phyloP scores from a whole-genome alignment of 202 grass and related monocot genomes.

The Zizania palustris region DNA sequence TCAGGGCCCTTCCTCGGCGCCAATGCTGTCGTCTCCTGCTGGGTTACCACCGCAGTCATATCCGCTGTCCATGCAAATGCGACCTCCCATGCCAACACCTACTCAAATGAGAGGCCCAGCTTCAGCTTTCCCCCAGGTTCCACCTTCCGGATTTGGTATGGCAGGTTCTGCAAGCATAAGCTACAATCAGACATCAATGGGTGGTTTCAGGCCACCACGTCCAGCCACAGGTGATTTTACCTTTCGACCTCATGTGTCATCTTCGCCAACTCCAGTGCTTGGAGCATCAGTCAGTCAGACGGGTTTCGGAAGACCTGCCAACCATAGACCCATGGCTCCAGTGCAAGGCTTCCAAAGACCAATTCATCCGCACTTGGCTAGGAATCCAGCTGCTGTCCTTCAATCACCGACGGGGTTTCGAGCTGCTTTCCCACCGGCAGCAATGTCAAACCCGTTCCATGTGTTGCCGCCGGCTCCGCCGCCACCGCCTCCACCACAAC shows the following conservation, averaged over 20 bases:
- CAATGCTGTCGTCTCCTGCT: conserved; percentile 44
- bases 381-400: background rate
- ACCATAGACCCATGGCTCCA: conserved; percentile 43
- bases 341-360: conserved; percentile 50
- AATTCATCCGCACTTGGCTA: conserved; percentile 19
- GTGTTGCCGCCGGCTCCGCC: conserved; percentile 12
- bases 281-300: conserved; percentile 28
- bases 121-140: conserved; percentile 53
- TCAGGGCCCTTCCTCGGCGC: conserved; percentile 43
- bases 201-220: conserved; percentile 53
- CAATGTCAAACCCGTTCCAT: conserved; percentile 36
- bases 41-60: conserved; percentile 28
- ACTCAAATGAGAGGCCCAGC: conserved; percentile 39
- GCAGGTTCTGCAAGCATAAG: conserved; percentile 38
- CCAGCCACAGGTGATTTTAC: conserved; percentile 69
- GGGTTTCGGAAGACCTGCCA: background rate
- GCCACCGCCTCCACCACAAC: background rate
- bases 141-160: background rate
- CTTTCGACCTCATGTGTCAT: conserved; percentile 51
- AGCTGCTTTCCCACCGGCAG: background rate
- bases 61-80: conserved; percentile 38
- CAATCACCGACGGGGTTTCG: background rate
- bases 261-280: conserved; percentile 20
- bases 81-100: conserved; percentile 35
- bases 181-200: conserved; percentile 34